Percentiles rank a stretch among this genome's conserved stretches.
phyloP scores from a whole-genome alignment of 2,329 filamentous ascomycete genomes.

The Epichloe brachyelytri region DNA sequence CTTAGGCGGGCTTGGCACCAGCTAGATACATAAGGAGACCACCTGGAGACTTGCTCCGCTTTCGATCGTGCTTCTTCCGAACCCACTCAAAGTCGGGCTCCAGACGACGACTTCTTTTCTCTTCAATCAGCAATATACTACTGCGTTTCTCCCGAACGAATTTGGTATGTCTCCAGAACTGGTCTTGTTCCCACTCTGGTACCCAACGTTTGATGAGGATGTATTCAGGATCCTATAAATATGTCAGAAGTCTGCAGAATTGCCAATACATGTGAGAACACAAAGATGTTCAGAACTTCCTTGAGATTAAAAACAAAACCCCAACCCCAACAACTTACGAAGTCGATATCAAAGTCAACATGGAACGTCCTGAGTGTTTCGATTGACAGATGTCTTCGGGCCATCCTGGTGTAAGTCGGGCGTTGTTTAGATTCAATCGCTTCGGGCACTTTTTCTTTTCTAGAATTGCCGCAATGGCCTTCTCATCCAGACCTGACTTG shows the following conservation, averaged over 20 bases:
- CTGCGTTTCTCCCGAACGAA: constrained; percentile 44
- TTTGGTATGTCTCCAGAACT: constrained; percentile 59
- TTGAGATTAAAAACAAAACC: no score
- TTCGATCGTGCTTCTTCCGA: constrained; percentile 41
- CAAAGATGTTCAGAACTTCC: no score
- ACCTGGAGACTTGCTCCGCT: constrained; percentile 40
- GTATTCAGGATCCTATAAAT: constrained; percentile 48
- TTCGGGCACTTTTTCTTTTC: constrained; percentile 38
- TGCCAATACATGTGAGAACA: no score
- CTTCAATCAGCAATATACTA: constrained; percentile 36
- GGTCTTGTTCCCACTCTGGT: constrained; percentile 55
- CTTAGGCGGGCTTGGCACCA: constrained; percentile 22
- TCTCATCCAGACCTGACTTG: constrained; percentile 45
- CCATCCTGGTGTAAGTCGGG: constrained; percentile 52
- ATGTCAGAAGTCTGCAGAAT: not conserved
- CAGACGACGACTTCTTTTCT: constrained; percentile 27
- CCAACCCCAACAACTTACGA: constrained; percentile 26
- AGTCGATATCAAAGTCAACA: constrained; percentile 45
- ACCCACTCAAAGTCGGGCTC: constrained; percentile 42
- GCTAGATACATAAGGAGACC: constrained; percentile 44
- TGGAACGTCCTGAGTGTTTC: constrained; percentile 44
- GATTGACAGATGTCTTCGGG: constrained; percentile 46
- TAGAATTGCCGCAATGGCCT: constrained; percentile 44
- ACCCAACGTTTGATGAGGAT: constrained; percentile 64
- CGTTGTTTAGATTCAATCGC: constrained; percentile 18